These are phyloP conservation scores for Halenospora varia DNA, from an alignment of 495 filamentous ascomycete species.

Conservation along the genomic window DNA sequence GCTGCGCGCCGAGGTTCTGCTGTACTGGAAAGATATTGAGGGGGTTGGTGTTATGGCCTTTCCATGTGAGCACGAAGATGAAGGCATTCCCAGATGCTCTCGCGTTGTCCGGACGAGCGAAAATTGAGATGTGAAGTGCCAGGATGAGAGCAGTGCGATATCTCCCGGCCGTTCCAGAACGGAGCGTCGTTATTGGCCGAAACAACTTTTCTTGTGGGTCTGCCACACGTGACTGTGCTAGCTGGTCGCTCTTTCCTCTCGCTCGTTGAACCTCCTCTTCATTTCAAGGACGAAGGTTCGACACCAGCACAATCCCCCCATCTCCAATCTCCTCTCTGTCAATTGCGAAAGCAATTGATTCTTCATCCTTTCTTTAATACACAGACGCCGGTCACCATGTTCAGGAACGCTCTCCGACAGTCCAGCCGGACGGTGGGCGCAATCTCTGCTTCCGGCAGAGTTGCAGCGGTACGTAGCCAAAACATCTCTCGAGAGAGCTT, in stretches of 20 bases:
- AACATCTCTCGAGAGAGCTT: not conserved
- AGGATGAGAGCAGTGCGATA: no score
- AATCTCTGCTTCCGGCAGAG: conserved; percentile 83
- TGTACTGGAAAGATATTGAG: no score
- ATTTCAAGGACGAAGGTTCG: conserved; percentile 11
- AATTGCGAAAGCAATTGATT: conserved; percentile 30
- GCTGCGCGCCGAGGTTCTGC: no score
- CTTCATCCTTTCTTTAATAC: conserved; percentile 20
- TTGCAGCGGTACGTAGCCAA: conserved; percentile 79
- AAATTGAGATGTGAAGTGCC: no score
- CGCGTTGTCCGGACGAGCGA: no score
- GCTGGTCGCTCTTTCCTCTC: conserved; percentile 3
- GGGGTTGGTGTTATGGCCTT: no score
- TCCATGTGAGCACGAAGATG: no score
- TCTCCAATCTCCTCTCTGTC: conserved; percentile 24
- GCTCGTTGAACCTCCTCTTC: conserved; percentile 9
- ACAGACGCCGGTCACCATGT: conserved; percentile 59
- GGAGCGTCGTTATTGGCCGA: no score
- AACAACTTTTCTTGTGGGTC: no score
- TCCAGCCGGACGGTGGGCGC: conserved; percentile 90
- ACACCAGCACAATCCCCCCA: conserved; percentile 16
- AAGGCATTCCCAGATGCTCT: no score
- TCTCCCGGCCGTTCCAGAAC: no score
- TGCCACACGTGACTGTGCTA: conserved; percentile 3
- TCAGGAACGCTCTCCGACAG: conserved; percentile 96